These are phyloP conservation scores for Xylaria telfairii DNA, from an alignment of 495 filamentous ascomycete genomes.

Conservation along the genomic window DNA sequence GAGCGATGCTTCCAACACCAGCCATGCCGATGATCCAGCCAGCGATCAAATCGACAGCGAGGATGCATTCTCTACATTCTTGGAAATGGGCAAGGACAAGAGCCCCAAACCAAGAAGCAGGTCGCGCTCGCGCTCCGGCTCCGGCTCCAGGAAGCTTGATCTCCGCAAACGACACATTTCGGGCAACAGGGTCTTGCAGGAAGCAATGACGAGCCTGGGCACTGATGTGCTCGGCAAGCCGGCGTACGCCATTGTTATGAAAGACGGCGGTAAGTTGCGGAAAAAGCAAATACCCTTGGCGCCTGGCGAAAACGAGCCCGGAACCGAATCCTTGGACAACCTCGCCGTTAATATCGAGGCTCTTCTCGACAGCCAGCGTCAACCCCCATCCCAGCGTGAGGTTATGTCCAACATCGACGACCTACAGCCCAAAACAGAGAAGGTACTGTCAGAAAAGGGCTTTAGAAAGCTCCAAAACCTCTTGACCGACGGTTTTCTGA, in stretches of 20 bases:
- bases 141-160: slow-evolving; percentile 19
- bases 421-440: slow-evolving; percentile 44
- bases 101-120: neutral
- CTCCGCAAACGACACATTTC: slow-evolving; percentile 34
- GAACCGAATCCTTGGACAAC: slow-evolving; percentile 1
- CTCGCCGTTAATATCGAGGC: slow-evolving; percentile 37
- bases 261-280: slow-evolving; percentile 33
- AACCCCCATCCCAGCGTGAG: slow-evolving; percentile 34
- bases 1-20: slow-evolving; percentile 15
- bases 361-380: slow-evolving; percentile 39
- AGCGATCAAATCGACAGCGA: neutral
- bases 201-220: slow-evolving; percentile 23
- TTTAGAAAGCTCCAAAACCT: slow-evolving; percentile 46
- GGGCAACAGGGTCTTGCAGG: slow-evolving; percentile 31
- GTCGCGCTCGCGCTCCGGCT: no score
- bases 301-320: neutral
- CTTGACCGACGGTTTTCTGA: slow-evolving; percentile 51
- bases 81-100: neutral
- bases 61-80: neutral
- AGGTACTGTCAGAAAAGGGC: slow-evolving; percentile 38
- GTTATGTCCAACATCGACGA: slow-evolving; percentile 50
- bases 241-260: slow-evolving; percentile 51
- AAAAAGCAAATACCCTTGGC: neutral
- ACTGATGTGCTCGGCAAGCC: slow-evolving; percentile 44
- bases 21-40: neutral